Evolutionary conservation across 2,329 filamentous ascomycete species (phyloP).

Genomic region (Diaporthe citrichinensis): DNA sequence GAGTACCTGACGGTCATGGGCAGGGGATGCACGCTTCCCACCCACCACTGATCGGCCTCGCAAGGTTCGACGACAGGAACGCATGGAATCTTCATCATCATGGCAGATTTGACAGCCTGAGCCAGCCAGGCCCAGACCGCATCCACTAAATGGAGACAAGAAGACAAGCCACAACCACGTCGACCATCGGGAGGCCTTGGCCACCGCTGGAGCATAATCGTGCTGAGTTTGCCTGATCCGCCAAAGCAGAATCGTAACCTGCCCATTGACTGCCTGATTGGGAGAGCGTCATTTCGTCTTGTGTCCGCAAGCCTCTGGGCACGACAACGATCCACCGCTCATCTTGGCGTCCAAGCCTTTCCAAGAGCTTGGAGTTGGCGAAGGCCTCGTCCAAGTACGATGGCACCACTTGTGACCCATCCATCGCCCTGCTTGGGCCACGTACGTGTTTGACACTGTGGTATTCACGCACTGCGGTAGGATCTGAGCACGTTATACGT

Average conservation of each 20-base stretch:
- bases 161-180: constrained; percentile 20
- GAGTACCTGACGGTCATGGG: constrained; percentile 20
- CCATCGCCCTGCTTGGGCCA: not conserved
- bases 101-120: constrained; percentile 20
- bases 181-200: constrained; percentile 15
- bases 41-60: constrained; percentile 11
- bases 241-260: constrained; percentile 26
- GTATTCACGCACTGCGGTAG: constrained; percentile 10
- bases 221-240: constrained; percentile 30
- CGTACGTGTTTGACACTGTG: constrained; percentile 27
- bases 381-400: constrained; percentile 9
- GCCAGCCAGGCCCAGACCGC: constrained; percentile 26
- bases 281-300: constrained; percentile 19
- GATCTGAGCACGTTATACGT: constrained; percentile 2
- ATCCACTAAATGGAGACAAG: constrained; percentile 22
- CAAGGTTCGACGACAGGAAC: constrained; percentile 34
- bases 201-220: constrained; percentile 5
- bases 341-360: constrained; percentile 27
- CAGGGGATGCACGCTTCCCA: not conserved
- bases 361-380: constrained; percentile 22
- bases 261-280: constrained; percentile 19
- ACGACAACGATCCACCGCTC: constrained; percentile 3
- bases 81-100: constrained; percentile 21
- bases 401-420: constrained; percentile 20
- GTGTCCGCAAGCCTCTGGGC: constrained; percentile 18